Base-by-base conservation (phyloP, 805 yeast species). In the Saturnispora halmiae region DNA sequence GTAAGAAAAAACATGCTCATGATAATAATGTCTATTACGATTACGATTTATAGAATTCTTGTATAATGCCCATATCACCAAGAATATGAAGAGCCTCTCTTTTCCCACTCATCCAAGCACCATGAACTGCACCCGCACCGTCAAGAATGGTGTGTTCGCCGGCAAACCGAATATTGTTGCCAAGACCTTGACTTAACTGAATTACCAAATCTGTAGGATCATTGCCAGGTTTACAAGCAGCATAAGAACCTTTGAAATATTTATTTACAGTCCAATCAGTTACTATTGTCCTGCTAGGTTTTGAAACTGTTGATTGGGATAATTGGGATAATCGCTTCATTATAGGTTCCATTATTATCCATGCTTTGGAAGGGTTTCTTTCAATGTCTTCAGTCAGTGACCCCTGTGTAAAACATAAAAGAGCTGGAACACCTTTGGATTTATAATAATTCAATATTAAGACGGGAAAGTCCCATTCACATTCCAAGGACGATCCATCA, bases 121-220 rank as follows among this genome's bases (percentile, higher is more conserved):
- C 96, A 55, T 87, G 94, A 4, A 82, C 92, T 50, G 95, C 87
- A 0, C 96, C 96, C 13, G 86, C 82, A 6, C 94, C 95, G 49
- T 85, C 95, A 49, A 75, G 61, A 18, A 77, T 75, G 0, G 95
- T 82, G 56, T 87, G 95, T 54, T 87, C 96, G 6, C 96, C 96
- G 0, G 95, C 95, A 65, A 87, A 87, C 32, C 95, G 65, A 2
- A 87, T 61, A 22, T 10, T 6, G 7, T 67, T 65, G 10, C 69
- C 76, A 16, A 70, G 63, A 0, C 86, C 83, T 19, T 72, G 72
- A 15, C 72, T 66, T 43, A 83, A 66, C n/a, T 79, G 81, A 13
- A 75, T 55, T 0, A 81, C 71, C 14, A 76, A 56, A 39, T 73
- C 79, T 8, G 73, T 64, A 0, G 94, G 85, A 51, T 79, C 85